A percentile compares a stretch with the other conserved stretches of the same genome.
Conservation (phyloP, 345 rosid genomes). For the Salix purpurea region DNA sequence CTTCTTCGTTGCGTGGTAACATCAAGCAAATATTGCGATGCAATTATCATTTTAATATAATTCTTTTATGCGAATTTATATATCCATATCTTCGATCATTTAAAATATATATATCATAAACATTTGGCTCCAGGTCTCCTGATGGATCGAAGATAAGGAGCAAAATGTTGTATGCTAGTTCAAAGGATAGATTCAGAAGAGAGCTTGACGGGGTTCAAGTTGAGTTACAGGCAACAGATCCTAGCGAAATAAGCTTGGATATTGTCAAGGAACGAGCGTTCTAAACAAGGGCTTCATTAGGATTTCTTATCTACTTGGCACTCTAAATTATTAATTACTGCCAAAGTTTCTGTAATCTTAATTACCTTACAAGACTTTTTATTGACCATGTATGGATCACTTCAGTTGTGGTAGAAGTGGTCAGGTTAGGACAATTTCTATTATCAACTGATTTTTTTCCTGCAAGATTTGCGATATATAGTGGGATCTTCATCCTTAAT, state of each 20-base stretch:
- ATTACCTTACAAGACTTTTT: neutral
- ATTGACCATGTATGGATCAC: neutral
- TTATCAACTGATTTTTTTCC: too few species aligned
- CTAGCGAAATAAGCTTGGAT: conserved; percentile 24
- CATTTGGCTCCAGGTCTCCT: conserved; percentile 16
- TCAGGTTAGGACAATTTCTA: too few species aligned
- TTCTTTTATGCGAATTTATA: neutral
- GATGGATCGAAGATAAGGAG: conserved; percentile 19
- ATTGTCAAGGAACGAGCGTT: conserved; percentile 17
- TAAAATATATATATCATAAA: neutral
- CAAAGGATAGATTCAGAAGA: conserved; percentile 30
- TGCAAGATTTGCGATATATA: too few species aligned
- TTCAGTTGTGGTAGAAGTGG: too few species aligned
- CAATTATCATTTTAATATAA: neutral
- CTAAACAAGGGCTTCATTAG: neutral
- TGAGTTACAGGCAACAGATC: conserved; percentile 29
- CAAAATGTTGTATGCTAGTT: conserved; percentile 30
- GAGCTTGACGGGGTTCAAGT: conserved; percentile 29
- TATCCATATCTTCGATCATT: neutral
- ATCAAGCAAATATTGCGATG: neutral
- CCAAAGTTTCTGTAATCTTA: neutral
- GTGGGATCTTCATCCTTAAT: too few species aligned
- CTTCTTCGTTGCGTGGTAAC: conserved; percentile 26
- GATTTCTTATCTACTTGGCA: neutral
- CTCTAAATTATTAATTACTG: neutral